Base-by-base conservation (phyloP, 1,284 basidiomycete species). In the Exobasidium rhododendri region DNA sequence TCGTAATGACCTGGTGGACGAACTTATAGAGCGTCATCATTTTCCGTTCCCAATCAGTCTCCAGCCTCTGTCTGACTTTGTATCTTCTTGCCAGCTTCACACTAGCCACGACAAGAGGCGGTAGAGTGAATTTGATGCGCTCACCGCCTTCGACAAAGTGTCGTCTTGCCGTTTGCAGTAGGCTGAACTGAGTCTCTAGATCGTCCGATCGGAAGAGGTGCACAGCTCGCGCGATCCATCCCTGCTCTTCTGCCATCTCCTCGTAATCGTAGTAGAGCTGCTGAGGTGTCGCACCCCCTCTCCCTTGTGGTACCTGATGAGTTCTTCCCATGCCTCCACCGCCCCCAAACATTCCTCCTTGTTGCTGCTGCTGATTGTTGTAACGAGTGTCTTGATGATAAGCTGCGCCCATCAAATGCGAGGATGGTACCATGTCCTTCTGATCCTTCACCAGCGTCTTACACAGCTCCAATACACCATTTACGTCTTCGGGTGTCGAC, bases 171-270 rank as follows among this genome's bases (percentile, higher is more conserved):
- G 70, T 75, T 45, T 77, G 69, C 0, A 79, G 66, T 63, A 79
- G 60, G 56, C 67, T 69, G 55, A 79, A 74, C 53, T 79, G 76
- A 50, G 69, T 69, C 58, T 77, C 73, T 43, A 75, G 64, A 49
- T 75, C 68, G 14, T 74, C 67, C 0, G 75, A 63, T 11, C 68
- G 73, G 68, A 79, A 77, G 35, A 78, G 72, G 56, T 79, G 77
- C 44, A 77, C 71, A 63, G 78, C 64, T 14, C 77, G 58, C 14
- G 77, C 77, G 13, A 79, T 68, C 70, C 70, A 69, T 3, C 77
- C 77, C 47, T 79, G 77, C 62, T 77, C 71, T 54, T 77, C 76
- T 20, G 68, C 69, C 64, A 78, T 66, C 64, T 78, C 77, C 52
- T 79, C 76, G 58, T 72, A 58, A 31, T 71, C 74, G 62, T 55